These are phyloP conservation scores for Tetrahymena thermophila DNA, from an alignment of 73 alveolate genomes.

Conservation along the genomic window DNA sequence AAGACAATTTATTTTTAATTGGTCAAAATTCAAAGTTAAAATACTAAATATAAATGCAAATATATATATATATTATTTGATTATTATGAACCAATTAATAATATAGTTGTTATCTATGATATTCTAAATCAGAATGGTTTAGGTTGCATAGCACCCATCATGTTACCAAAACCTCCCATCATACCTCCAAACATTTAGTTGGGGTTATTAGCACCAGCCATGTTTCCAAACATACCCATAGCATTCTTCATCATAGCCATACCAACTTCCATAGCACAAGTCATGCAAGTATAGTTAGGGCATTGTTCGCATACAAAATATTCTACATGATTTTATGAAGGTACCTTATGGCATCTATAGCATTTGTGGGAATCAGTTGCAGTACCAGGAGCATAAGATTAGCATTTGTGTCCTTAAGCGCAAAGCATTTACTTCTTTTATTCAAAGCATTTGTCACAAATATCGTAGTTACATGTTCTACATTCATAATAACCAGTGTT, in stretches of 20 bases:
- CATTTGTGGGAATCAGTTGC: neutral
- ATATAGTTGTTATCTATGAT: too few relatives aligned
- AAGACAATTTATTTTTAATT: too few relatives aligned
- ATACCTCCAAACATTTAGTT: neutral
- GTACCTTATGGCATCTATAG: neutral
- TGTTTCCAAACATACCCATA: neutral
- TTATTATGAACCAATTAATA: too few relatives aligned
- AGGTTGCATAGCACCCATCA: neutral
- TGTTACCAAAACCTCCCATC: neutral
- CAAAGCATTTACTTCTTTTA: neutral
- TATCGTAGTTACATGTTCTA: neutral
- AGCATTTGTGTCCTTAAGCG: neutral
- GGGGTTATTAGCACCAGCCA: neutral
- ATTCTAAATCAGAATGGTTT: neutral
- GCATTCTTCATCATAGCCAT: neutral
- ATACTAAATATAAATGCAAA: too few relatives aligned
- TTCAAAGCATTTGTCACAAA: neutral
- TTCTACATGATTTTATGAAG: neutral
- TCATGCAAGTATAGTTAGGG: neutral
- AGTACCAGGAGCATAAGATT: neutral
- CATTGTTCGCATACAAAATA: neutral
- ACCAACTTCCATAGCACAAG: neutral
- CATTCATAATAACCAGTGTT: neutral
- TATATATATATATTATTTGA: too few relatives aligned
- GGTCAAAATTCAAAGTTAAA: too few relatives aligned